Evolutionary conservation across 768 basidiomycete species (phyloP).

Genomic region (Serpula lacrymans): DNA sequence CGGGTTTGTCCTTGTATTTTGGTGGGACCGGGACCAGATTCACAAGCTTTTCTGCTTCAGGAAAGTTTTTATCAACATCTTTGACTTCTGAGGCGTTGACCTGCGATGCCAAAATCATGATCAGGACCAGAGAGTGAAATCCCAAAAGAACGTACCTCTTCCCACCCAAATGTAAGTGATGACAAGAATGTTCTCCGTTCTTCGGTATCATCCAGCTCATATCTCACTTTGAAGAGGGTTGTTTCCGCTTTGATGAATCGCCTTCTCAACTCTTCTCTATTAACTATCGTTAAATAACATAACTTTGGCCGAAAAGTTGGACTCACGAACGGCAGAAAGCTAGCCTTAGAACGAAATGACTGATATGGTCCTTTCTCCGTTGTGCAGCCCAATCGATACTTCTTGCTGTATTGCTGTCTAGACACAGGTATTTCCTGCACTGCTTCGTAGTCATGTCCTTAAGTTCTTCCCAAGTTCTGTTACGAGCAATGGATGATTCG

Average conservation of each 20-base stretch:
- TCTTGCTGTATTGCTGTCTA: conserved; percentile 56
- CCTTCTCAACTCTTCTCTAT: conserved; percentile 83
- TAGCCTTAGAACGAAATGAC: conserved; percentile 90
- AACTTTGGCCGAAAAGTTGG: neutral
- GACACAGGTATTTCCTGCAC: conserved; percentile 72
- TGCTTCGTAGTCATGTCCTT: conserved; percentile 58
- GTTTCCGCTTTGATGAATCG: conserved; percentile 90
- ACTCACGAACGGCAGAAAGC: conserved; percentile 97
- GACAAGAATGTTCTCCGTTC: conserved; percentile 69
- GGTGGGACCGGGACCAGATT: too few relatives aligned
- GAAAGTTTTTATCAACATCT: conserved; percentile 26
- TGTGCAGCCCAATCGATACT: conserved; percentile 52
- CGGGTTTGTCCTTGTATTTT: too few relatives aligned
- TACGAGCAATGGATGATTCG: conserved; percentile 83
- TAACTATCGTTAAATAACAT: too few relatives aligned
- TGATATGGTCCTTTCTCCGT: conserved; percentile 79
- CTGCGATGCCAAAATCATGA: too few relatives aligned
- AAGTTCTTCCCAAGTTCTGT: conserved; percentile 77
- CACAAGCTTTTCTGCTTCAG: conserved; percentile 52
- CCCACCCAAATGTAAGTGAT: conserved; percentile 63
- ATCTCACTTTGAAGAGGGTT: conserved; percentile 79
- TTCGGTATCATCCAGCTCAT: conserved; percentile 52
- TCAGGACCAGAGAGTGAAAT: too few relatives aligned
- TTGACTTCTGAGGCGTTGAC: conserved; percentile 35
- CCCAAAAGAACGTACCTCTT: conserved; percentile 43